Conservation (phyloP, 345 rosid species). For the Kandelia obovata region DNA sequence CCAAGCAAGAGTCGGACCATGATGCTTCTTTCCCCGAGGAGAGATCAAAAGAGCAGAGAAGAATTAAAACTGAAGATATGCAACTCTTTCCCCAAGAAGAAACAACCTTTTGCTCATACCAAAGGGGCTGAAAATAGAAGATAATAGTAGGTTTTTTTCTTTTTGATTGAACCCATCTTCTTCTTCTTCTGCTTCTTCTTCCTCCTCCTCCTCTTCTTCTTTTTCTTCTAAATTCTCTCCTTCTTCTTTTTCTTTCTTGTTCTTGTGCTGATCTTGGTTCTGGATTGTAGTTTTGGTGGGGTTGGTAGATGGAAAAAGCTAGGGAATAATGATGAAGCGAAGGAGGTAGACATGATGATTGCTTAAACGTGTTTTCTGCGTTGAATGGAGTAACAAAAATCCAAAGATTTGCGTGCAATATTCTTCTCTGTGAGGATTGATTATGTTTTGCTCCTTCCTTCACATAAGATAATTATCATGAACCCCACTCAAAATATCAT, state of each 20-base stretch:
- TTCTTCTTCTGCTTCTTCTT: constrained; percentile 6
- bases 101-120: constrained; percentile 14
- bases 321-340: constrained; percentile 43
- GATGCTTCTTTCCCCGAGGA: constrained; percentile 58
- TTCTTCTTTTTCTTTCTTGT: constrained; percentile 19
- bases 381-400: constrained; percentile 24
- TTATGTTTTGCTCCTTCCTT: constrained; percentile 15
- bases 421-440: constrained; percentile 4
- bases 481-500: constrained; percentile 12
- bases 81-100: constrained; percentile 10
- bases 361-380: constrained; percentile 14
- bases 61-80: constrained; percentile 2
- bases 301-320: constrained; percentile 33
- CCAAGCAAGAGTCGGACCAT: constrained; percentile 49
- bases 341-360: constrained; percentile 52
- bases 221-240: background rate
- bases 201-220: background rate
- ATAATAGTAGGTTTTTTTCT: constrained; percentile 38
- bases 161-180: constrained; percentile 34
- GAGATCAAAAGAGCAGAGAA: constrained; percentile 11
- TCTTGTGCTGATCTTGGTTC: constrained; percentile 10
- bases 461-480: constrained; percentile 30
- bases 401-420: constrained; percentile 30
- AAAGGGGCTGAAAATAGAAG: background rate
- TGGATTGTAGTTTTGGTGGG: constrained; percentile 23